Evolutionary conservation across 352 stramenopile species (phyloP), one percentile per base, ranked within the genome.

Genomic region (Globisporangium iwayamae): DNA sequence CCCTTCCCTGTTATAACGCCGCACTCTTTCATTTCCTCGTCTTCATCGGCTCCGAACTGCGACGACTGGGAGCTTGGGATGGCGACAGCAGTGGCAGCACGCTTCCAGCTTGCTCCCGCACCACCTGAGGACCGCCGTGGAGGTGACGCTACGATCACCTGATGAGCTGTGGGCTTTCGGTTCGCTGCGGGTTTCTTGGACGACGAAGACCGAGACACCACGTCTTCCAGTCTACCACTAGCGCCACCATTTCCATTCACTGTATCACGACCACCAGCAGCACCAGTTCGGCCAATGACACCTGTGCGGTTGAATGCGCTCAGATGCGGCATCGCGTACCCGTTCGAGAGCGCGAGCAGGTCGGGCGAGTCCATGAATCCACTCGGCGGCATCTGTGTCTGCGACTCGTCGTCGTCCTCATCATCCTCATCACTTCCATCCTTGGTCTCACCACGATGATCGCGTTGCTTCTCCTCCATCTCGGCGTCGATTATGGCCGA

Each of bases 351-450:
- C 30, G 56, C 38, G 28, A 68, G 57, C 20, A 68, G 32, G n/a
- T 64, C 63, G 1, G 63, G 63, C 22, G 63, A 68, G 32, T 68
- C 63, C n/a, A 56, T 46, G 28, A 57, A 61, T 3, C 39, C 56
- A 10, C n/a, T 47, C n/a, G 28, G 28, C 39, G 57, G 56, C 63
- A 68, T 60, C 57, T 68, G 56, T 13, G 63, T 68, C 56, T 64
- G 63, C 47, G 63, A 64, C 20, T 75, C 63, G 28, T 70, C 56
- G 0, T 79, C 63, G 4, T 69, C 55, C 9, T 74, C 58, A 18
- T 43, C 69, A 0, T 52, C n/a, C 2, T 58, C 36, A 25, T 56
- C 56, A 14, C 66, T 34, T 4, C 62, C 3, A 13, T 46, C n/a
- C n/a, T 46, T 10, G 16, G 9, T 7, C 20, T 28, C 22, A 36